Evolutionary conservation across 2,329 filamentous ascomycete genomes (phyloP).

Genomic region (Fusarium anguioides): DNA sequence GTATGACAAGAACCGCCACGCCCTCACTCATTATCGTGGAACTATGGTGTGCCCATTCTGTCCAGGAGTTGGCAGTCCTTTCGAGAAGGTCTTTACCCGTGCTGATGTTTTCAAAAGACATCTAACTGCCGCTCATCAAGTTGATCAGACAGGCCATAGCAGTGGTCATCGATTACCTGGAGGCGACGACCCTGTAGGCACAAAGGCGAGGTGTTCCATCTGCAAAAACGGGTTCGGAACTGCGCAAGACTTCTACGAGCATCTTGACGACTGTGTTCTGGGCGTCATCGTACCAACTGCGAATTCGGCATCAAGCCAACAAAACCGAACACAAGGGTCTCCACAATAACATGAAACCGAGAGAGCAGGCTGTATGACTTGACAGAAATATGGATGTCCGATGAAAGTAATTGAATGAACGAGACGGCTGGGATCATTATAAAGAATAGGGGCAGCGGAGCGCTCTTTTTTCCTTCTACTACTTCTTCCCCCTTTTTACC

Average conservation of each 20-base stretch:
- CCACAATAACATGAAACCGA: conserved; percentile 2
- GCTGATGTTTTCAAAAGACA: conserved; percentile 98
- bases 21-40: conserved; percentile 95
- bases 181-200: conserved; percentile 45
- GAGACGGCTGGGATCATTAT: conserved; percentile 18
- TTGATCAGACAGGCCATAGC: conserved; percentile 94
- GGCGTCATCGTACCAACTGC: conserved; percentile 64
- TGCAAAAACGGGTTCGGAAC: conserved; percentile 83
- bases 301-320: conserved; percentile 12
- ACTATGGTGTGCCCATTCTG: conserved; percentile 99
- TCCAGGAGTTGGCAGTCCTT: conserved; percentile 84
- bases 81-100: conserved; percentile 95
- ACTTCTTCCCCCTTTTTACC: not conserved
- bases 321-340: conserved; percentile 24
- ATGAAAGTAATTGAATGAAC: conserved; percentile 12
- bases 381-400: not conserved
- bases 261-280: conserved; percentile 77
- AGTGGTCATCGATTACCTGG: conserved; percentile 65
- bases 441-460: conserved; percentile 12
- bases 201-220: conserved; percentile 89
- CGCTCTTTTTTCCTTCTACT: conserved; percentile 1
- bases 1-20: no score
- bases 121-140: conserved; percentile 89
- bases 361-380: not conserved
- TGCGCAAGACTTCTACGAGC: conserved; percentile 97